Percentiles rank a stretch among this genome's conserved stretches.
phyloP scores from a whole-genome alignment of 306 rosid species.

The Begonia peltatifolia region DNA sequence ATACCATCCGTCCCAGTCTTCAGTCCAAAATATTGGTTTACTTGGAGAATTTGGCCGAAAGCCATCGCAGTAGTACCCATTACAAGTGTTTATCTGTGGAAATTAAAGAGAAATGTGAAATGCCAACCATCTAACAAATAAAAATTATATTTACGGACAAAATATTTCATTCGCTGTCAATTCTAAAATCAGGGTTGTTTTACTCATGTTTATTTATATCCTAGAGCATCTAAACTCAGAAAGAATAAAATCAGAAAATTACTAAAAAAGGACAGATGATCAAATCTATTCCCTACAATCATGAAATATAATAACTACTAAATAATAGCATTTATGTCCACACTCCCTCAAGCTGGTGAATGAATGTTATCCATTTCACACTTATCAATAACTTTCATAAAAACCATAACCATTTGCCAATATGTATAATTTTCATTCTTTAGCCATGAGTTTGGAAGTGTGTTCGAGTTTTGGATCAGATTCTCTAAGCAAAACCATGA shows the following conservation, averaged over 20 bases:
- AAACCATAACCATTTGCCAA: background rate
- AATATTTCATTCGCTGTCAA: background rate
- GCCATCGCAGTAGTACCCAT: slow-evolving; percentile 91
- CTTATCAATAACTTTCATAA: background rate
- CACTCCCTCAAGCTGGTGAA: slow-evolving; percentile 1
- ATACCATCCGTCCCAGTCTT: slow-evolving; percentile 98
- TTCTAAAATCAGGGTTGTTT: too few relatives aligned
- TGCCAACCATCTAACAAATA: background rate
- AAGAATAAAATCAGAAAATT: too few relatives aligned
- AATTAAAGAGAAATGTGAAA: slow-evolving; percentile 2
- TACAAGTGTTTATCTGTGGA: slow-evolving; percentile 81
- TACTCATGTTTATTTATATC: too few relatives aligned
- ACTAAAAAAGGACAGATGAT: too few relatives aligned
- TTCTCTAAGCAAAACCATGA: too few relatives aligned
- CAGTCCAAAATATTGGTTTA: slow-evolving; percentile 80
- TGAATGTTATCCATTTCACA: background rate
- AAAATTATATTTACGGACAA: background rate
- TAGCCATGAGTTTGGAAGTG: too few relatives aligned
- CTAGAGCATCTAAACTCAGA: too few relatives aligned
- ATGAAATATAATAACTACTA: too few relatives aligned
- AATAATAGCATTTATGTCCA: background rate
- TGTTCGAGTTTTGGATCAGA: too few relatives aligned
- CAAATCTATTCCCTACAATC: too few relatives aligned
- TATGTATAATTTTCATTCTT: background rate
- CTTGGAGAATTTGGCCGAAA: slow-evolving; percentile 61